phyloP scores from a whole-genome alignment of 306 rosid species.

The Corylus americana region DNA sequence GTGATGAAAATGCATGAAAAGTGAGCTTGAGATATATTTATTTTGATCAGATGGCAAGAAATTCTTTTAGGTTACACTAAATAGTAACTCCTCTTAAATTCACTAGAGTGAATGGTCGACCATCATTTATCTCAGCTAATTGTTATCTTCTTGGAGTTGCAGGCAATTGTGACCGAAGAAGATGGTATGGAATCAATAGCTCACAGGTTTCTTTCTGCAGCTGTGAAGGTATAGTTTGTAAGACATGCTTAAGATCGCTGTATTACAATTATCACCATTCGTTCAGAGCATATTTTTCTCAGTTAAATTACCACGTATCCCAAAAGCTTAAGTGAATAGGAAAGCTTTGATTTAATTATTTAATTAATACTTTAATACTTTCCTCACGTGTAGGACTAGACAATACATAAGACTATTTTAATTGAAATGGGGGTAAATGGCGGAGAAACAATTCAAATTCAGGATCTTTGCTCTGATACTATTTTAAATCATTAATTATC shows the following conservation, averaged over 20 bases:
- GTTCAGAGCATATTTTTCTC: neutral
- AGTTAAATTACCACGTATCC: too few relatives aligned
- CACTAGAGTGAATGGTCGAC: neutral
- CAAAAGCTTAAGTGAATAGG: too few relatives aligned
- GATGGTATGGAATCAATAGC: conserved; percentile 99
- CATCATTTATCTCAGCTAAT: conserved; percentile 19
- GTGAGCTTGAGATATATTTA: neutral
- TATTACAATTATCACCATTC: neutral
- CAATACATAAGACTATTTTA: too few relatives aligned
- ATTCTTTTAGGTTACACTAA: conserved; percentile 7
- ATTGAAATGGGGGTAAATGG: too few relatives aligned
- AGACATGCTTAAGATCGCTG: neutral
- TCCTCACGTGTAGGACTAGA: too few relatives aligned
- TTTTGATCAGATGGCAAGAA: neutral
- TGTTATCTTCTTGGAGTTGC: conserved; percentile 35
- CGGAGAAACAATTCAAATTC: too few relatives aligned
- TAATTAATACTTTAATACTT: too few relatives aligned
- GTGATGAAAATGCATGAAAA: conserved; percentile 1
- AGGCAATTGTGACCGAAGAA: conserved; percentile 94
- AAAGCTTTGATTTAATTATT: too few relatives aligned
- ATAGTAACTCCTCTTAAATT: conserved; percentile 12
- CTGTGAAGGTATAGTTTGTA: conserved; percentile 65
- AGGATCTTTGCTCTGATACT: too few relatives aligned
- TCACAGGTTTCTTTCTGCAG: conserved; percentile 97
- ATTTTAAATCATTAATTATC: too few relatives aligned